These are phyloP conservation scores for Apiospora pterosperma DNA, from an alignment of 2,329 filamentous ascomycete genomes.

Conservation along the genomic window DNA sequence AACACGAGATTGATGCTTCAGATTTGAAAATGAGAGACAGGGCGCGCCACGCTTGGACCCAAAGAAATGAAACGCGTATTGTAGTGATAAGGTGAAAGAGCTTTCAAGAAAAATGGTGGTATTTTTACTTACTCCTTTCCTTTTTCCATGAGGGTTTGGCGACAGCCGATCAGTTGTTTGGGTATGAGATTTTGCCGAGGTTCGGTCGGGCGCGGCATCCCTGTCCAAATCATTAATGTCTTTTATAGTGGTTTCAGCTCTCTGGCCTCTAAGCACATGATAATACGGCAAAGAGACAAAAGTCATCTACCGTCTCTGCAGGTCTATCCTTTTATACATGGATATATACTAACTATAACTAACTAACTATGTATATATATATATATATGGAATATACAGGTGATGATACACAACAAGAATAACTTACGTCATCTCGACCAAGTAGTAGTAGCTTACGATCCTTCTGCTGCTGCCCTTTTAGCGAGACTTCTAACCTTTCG, in stretches of 20 bases:
- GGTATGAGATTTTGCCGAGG: not conserved
- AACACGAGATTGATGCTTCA: no score
- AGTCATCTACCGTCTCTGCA: not conserved
- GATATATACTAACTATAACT: no score
- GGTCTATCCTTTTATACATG: not conserved
- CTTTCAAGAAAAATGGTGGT: not conserved
- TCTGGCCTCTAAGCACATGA: not conserved
- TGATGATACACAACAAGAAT: no score
- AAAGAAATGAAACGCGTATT: no score
- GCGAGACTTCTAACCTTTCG: conserved; percentile 36
- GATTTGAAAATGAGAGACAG: no score
- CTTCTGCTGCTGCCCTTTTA: conserved; percentile 26
- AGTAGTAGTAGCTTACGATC: not conserved
- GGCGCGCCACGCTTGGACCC: no score
- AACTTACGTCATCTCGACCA: no score
- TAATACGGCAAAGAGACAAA: not conserved
- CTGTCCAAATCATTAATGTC: not conserved
- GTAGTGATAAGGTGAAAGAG: not conserved
- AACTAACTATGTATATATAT: no score
- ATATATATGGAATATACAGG: no score
- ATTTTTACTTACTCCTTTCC: not conserved
- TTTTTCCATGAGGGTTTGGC: not conserved
- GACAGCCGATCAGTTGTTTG: not conserved
- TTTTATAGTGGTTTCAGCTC: not conserved
- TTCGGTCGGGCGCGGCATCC: not conserved